These are phyloP conservation scores for Saccharomycopsis microspora DNA, from an alignment of 805 yeast species.

Conservation along the genomic window DNA sequence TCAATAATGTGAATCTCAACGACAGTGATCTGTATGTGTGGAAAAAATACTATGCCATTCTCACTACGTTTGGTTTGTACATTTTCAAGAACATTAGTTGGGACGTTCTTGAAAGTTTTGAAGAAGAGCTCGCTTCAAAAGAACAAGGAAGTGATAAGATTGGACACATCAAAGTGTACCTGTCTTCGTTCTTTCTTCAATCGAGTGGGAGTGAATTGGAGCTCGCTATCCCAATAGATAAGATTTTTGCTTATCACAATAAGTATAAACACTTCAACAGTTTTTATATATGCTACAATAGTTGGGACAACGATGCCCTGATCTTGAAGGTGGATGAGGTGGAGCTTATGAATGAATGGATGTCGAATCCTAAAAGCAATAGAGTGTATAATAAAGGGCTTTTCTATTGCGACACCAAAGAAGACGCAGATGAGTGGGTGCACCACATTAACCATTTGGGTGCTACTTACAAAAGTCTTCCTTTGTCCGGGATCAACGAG, in stretches of 20 bases:
- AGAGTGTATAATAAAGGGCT: slow-evolving; percentile 12
- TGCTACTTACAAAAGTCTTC: slow-evolving; percentile 7
- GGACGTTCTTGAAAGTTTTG: slow-evolving; percentile 8
- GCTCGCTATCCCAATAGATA: slow-evolving; percentile 9
- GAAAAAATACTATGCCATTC: slow-evolving; percentile 35
- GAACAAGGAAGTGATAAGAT: background rate
- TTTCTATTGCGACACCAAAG: slow-evolving; percentile 5
- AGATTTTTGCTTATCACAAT: slow-evolving; percentile 14
- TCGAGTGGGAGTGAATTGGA: slow-evolving; percentile 12
- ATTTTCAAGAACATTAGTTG: slow-evolving; percentile 30
- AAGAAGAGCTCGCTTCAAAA: slow-evolving; percentile 2
- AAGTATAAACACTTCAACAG: slow-evolving; percentile 6
- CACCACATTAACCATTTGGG: slow-evolving; percentile 11
- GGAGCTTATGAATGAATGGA: slow-evolving; percentile 11
- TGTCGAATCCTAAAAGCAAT: slow-evolving; percentile 11
- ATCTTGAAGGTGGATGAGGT: slow-evolving; percentile 7
- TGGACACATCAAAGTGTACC: slow-evolving; percentile 6
- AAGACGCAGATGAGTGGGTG: slow-evolving; percentile 12
- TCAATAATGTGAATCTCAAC: slow-evolving; percentile 9
- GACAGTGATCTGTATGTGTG: slow-evolving; percentile 21
- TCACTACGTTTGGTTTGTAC: slow-evolving; percentile 39
- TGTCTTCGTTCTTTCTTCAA: slow-evolving; percentile 13
- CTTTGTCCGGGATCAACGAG: background rate
- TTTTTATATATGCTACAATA: slow-evolving; percentile 12
- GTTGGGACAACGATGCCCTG: background rate